Evolutionary conservation across 306 rosid genomes (phyloP), one percentile per base, ranked within the genome.

Genomic region (Prunus salicina): DNA sequence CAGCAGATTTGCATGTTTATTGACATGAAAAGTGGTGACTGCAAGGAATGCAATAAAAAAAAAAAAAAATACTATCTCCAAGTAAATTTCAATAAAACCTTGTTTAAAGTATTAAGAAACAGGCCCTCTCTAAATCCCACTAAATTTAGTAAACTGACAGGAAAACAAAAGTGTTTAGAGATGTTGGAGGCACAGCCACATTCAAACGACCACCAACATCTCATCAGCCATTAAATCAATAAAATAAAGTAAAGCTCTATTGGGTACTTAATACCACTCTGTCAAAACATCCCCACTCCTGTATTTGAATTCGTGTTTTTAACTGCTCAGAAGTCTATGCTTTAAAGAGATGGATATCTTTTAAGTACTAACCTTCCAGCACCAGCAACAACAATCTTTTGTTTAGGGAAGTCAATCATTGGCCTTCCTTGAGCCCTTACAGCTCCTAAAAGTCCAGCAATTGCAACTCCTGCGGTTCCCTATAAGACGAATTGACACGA

Each of bases 391-490:
- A 96, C 99, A 79, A 96, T 96, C 90, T 91, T 96, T 73, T 88
- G 95, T 80, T 92, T 96, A 55, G 99, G 98, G 73, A 96, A 96
- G 86, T 96, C 99, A 78, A 96, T 92, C 99, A 96, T 91, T 68
- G 97, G 85, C 86, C 96, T 91, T 80, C 98, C 99, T 89, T 96
- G 99, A 24, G 98, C 99, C 86, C 99, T 89, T 62, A 96, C 99
- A 78, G 99, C 98, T 64, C 99, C 96, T 82, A 96, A 85, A 77
- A 96, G 99, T 52, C 99, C 99, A 77, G 99, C 99, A 67, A 92
- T 82, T 61, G 99, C 99, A 73, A 96, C 99, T 78, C 99, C 98
- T 27, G 99, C 99, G 43, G 99, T 96, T 80, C 99, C 99, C 99
- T 96, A 82, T 52, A 20, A 41, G 75, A 71, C 65, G 19, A 80